These are phyloP conservation scores for Betula pendula DNA, from an alignment of 306 rosid genomes.

Conservation along the genomic window DNA sequence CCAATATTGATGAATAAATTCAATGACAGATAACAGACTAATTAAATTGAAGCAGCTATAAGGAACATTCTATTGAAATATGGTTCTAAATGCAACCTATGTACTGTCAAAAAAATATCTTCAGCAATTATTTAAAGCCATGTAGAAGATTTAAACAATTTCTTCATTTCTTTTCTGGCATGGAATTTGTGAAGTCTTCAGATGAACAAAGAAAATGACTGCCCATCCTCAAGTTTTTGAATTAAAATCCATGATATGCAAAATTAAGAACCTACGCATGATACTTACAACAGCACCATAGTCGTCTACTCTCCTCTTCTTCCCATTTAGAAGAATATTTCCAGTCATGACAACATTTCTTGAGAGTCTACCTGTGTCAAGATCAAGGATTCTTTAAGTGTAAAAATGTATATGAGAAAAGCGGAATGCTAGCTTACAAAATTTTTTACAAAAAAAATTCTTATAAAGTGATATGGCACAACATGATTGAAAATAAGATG, in stretches of 20 bases:
- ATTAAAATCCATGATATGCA: not conserved
- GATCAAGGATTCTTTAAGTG: constrained; percentile 8
- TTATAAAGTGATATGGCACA: too few species aligned
- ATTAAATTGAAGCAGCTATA: not conserved
- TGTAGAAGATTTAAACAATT: not conserved
- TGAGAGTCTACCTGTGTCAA: constrained; percentile 67
- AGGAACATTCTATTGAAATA: not conserved
- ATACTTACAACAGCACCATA: constrained; percentile 68
- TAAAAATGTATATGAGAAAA: not conserved
- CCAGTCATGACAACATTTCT: constrained; percentile 82
- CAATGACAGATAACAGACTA: not conserved
- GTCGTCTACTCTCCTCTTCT: constrained; percentile 62
- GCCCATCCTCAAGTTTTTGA: not conserved
- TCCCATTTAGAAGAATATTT: constrained; percentile 68
- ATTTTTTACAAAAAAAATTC: too few species aligned
- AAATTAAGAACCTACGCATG: not conserved
- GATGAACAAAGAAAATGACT: not conserved
- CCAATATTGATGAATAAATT: not conserved
- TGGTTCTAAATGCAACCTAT: not conserved
- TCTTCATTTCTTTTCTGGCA: not conserved
- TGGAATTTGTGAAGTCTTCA: not conserved
- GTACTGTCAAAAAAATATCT: not conserved
- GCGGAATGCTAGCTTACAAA: too few species aligned
- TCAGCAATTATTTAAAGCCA: not conserved
- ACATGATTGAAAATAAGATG: too few species aligned